These are phyloP conservation scores for Otatea glauca DNA, from an alignment of 176 grass and related monocot genomes.

Conservation along the genomic window DNA sequence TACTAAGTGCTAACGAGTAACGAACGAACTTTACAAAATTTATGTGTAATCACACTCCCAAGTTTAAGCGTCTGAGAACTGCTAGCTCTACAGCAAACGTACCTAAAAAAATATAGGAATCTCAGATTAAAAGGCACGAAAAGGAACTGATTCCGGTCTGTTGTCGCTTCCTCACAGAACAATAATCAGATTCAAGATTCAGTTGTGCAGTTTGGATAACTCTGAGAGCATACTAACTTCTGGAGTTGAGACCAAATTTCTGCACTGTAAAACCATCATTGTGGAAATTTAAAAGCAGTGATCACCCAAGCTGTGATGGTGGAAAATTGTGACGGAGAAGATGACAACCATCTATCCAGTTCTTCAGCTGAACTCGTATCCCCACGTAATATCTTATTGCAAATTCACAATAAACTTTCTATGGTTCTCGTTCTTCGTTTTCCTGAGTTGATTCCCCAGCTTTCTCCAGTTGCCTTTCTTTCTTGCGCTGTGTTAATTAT, in stretches of 20 bases:
- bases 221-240: neutral
- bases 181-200: neutral
- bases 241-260: too few species aligned
- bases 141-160: neutral
- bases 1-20: neutral
- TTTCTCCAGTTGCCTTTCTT: constrained; percentile 23
- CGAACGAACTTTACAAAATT: neutral
- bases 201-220: neutral
- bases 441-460: constrained; percentile 43
- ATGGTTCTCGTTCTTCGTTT: constrained; percentile 18
- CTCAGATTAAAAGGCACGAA: neutral
- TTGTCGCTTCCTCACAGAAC: neutral
- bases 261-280: neutral
- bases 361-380: constrained; percentile 24
- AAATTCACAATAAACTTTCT: neutral
- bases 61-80: neutral
- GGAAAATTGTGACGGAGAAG: neutral
- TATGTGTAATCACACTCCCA: neutral
- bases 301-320: neutral
- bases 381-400: neutral
- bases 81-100: neutral
- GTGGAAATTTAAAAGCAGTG: neutral
- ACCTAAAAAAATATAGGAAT: neutral
- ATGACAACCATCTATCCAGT: neutral
- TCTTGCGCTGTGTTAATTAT: constrained; percentile 42